A percentile compares a stretch with the other conserved stretches of the same genome.
phyloP scores from a whole-genome alignment of 2,329 filamentous ascomycete genomes.

The Fusarium sambucinum region DNA sequence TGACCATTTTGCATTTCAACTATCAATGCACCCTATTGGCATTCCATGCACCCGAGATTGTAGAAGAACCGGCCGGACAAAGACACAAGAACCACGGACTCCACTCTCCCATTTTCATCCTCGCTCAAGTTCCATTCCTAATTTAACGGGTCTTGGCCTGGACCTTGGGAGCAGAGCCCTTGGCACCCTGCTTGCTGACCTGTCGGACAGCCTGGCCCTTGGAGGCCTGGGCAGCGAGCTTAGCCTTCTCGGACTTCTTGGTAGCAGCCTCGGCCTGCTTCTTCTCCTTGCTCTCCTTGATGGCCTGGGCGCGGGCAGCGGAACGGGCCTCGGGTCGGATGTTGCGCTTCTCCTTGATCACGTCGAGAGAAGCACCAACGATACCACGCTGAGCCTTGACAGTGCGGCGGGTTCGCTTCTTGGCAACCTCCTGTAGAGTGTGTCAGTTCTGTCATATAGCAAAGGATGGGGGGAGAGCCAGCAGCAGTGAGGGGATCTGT shows the following conservation, averaged over 20 bases:
- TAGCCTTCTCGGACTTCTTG: slow-evolving; percentile 99
- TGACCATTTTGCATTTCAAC: slow-evolving; percentile 56
- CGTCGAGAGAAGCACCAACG: slow-evolving; percentile 98
- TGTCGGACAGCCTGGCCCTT: slow-evolving; percentile 85
- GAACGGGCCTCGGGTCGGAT: slow-evolving; percentile 95
- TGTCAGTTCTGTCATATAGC: slow-evolving; percentile 55
- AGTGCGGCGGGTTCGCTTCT: slow-evolving; percentile 98
- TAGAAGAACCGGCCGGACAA: slow-evolving; percentile 58
- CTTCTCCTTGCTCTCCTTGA: slow-evolving; percentile 99
- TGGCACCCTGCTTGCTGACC: slow-evolving; percentile 96
- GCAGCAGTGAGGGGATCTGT: background rate
- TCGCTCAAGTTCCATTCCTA: slow-evolving; percentile 34
- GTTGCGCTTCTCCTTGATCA: slow-evolving; percentile 98
- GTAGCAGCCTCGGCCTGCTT: slow-evolving; percentile 85
- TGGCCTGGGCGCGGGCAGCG: slow-evolving; percentile 88
- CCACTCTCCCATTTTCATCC: slow-evolving; percentile 50
- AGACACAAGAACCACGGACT: slow-evolving; percentile 59
- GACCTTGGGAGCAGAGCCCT: slow-evolving; percentile 89
- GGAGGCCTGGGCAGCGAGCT: slow-evolving; percentile 79
- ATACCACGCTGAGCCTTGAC: slow-evolving; percentile 99
- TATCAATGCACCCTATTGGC: slow-evolving; percentile 59
- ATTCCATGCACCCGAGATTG: slow-evolving; percentile 58
- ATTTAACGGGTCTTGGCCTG: slow-evolving; percentile 82
- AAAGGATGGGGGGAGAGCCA: background rate
- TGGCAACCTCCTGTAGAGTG: slow-evolving; percentile 89